Percentiles rank a stretch among this genome's conserved stretches.
Conservation (phyloP, 169 alveolate genomes). For the Plasmodium cynomolgi region DNA sequence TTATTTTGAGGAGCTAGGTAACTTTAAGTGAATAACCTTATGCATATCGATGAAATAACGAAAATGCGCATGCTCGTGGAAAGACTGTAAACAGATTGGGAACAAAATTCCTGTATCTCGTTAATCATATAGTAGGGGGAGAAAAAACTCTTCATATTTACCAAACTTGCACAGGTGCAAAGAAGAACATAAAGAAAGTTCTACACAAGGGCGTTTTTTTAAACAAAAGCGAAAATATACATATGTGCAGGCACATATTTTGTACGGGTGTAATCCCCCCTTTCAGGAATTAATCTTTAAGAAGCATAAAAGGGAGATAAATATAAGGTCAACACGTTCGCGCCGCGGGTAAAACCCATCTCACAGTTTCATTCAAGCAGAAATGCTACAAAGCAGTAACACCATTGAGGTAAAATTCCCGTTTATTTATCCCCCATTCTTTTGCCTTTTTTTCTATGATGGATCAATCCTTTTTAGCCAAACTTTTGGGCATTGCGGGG, state of each 20-base stretch:
- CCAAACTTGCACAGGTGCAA: not conserved
- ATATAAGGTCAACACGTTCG: not conserved
- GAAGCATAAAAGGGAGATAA: not conserved
- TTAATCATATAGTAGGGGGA: not conserved
- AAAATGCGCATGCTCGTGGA: not conserved
- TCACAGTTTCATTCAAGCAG: not conserved
- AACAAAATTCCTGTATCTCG: not conserved
- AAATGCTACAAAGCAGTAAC: not conserved
- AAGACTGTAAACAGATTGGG: not conserved
- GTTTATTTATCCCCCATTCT: not conserved
- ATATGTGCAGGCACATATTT: not conserved
- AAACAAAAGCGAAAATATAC: not conserved
- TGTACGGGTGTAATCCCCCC: not conserved
- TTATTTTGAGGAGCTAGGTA: not conserved
- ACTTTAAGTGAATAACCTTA: not conserved
- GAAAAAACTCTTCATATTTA: not conserved
- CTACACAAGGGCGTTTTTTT: not conserved
- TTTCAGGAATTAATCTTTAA: not conserved
- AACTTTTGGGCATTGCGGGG: not conserved
- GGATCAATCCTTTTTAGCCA: not conserved
- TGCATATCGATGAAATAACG: not conserved
- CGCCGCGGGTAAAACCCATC: not conserved
- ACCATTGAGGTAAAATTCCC: not conserved
- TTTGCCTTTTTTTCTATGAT: not conserved
- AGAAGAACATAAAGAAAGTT: not conserved